These are phyloP conservation scores for Candida golubevii DNA, from an alignment of 805 yeast genomes.

Conservation along the genomic window DNA sequence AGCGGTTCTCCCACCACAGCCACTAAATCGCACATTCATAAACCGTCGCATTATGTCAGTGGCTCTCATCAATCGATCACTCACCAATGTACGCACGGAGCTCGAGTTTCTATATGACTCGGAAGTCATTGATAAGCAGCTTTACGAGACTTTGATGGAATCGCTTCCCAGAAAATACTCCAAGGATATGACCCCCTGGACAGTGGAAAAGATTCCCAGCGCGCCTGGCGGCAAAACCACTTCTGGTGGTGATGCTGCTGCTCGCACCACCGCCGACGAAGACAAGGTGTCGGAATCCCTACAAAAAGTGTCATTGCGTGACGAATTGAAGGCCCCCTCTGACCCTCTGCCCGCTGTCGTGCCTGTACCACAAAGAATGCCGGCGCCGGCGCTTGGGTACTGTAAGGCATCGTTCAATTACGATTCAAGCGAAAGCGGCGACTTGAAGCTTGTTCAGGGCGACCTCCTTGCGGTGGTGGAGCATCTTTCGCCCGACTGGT, in stretches of 20 bases:
- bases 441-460: slow-evolving; percentile 60
- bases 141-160: slow-evolving; percentile 46
- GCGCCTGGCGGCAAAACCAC: slow-evolving; percentile 7
- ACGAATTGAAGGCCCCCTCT: slow-evolving; percentile 19
- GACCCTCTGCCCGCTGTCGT: slow-evolving; percentile 10
- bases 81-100: slow-evolving; percentile 71
- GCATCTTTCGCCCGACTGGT: slow-evolving; percentile 83
- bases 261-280: not conserved
- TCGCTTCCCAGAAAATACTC: slow-evolving; percentile 57
- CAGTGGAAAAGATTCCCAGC: slow-evolving; percentile 28
- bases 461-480: slow-evolving; percentile 68
- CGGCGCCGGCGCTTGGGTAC: slow-evolving; percentile 26
- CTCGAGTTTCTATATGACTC: slow-evolving; percentile 76
- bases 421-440: slow-evolving; percentile 70
- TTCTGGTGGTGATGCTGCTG: slow-evolving; percentile 4
- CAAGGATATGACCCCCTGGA: slow-evolving; percentile 48
- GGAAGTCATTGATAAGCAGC: slow-evolving; percentile 57
- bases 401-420: slow-evolving; percentile 73
- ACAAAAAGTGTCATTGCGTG: slow-evolving; percentile 12
- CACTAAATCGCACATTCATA: not conserved
- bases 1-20: not conserved
- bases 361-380: slow-evolving; percentile 14
- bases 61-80: slow-evolving; percentile 71
- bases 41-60: slow-evolving; percentile 30
- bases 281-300: slow-evolving; percentile 5